Conservation (phyloP, 2,329 filamentous ascomycete genomes). For the Lanzia echinophila region DNA sequence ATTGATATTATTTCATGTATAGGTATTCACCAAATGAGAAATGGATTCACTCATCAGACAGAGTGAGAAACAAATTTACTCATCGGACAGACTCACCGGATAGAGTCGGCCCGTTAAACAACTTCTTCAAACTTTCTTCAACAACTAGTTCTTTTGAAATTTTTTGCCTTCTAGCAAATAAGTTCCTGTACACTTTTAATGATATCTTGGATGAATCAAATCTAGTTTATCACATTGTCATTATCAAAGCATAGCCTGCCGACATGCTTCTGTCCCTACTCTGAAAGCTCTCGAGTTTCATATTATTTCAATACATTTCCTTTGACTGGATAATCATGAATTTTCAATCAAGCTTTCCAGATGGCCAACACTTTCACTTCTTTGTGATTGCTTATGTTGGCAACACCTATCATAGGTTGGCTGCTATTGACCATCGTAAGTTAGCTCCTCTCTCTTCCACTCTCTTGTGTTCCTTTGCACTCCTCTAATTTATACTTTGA, state of each 20-base stretch:
- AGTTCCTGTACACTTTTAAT: no score
- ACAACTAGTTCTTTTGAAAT: no score
- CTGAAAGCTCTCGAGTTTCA: neutral
- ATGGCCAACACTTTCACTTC: constrained; percentile 27
- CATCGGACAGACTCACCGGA: no score
- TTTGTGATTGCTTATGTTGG: constrained; percentile 24
- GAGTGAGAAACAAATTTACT: no score
- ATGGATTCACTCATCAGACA: no score
- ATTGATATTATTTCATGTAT: no score
- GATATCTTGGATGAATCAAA: no score
- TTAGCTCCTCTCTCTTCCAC: neutral
- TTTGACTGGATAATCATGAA: neutral
- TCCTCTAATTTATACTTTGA: neutral
- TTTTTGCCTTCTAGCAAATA: no score
- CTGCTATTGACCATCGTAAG: constrained; percentile 15
- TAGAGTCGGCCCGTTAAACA: no score
- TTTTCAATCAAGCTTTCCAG: neutral
- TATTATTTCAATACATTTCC: neutral
- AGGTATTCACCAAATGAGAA: no score
- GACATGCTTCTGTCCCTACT: neutral
- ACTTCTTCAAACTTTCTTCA: no score
- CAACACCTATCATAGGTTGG: constrained; percentile 21
- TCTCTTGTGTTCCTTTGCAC: neutral
- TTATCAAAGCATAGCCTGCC: neutral
- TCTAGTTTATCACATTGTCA: neutral